These are phyloP conservation scores for Talaromyces marneffei DNA, from an alignment of 2,329 filamentous ascomycete genomes.

Conservation along the genomic window DNA sequence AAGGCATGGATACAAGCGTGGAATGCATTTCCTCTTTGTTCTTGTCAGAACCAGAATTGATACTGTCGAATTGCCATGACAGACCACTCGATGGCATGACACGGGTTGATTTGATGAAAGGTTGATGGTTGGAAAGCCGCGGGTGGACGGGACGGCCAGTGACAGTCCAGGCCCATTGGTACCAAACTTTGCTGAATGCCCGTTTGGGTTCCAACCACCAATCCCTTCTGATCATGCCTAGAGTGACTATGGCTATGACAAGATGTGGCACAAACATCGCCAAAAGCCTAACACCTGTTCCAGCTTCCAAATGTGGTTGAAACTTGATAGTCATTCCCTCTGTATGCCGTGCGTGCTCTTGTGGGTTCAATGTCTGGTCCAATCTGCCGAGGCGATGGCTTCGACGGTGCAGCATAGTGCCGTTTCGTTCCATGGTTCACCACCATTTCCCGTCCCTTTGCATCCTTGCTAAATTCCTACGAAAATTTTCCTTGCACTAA, in stretches of 20 bases:
- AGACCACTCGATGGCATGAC: background rate
- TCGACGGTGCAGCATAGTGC: slow-evolving; percentile 25
- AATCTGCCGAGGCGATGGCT: slow-evolving; percentile 15
- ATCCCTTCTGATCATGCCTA: background rate
- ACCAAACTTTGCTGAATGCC: slow-evolving; percentile 9
- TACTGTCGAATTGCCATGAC: background rate
- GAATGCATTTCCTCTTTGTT: background rate
- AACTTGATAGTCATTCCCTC: slow-evolving; percentile 4
- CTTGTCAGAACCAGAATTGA: background rate
- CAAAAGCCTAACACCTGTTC: background rate
- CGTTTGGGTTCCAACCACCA: background rate
- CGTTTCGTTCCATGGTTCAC: slow-evolving; percentile 37
- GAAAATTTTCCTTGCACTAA: slow-evolving; percentile 31
- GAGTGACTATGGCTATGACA: background rate
- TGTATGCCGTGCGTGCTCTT: slow-evolving; percentile 1
- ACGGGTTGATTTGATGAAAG: background rate
- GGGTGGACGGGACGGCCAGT: slow-evolving; percentile 14
- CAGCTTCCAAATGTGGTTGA: slow-evolving; percentile 5
- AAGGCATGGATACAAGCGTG: background rate
- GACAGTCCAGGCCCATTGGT: slow-evolving; percentile 7
- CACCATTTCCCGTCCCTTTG: slow-evolving; percentile 13
- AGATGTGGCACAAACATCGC: background rate
- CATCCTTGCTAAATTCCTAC: background rate
- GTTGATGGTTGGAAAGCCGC: slow-evolving; percentile 9
- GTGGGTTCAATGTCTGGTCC: background rate